Evolutionary conservation across 2,329 filamentous ascomycete genomes (phyloP).

Genomic region (Fusarium acutatum): DNA sequence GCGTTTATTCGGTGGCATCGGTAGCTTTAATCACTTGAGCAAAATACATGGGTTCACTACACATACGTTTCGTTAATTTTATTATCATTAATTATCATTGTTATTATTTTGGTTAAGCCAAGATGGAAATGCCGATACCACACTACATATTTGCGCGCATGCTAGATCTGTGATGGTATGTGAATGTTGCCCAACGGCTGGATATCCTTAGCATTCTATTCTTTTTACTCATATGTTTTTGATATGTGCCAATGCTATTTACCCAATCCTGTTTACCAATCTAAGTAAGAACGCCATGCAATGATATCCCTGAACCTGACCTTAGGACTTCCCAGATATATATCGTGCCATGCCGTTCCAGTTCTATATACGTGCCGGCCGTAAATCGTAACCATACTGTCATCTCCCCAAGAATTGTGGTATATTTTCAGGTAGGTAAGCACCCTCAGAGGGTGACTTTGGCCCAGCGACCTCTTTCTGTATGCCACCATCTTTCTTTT

Average conservation of each 20-base stretch:
- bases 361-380: conserved; percentile 11
- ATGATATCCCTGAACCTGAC: not conserved
- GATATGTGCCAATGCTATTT: not conserved
- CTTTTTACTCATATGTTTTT: not conserved
- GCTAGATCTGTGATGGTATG: not conserved
- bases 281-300: conserved; percentile 11
- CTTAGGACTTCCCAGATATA: not conserved
- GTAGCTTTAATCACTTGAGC: not conserved
- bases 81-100: not conserved
- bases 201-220: not conserved
- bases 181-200: not conserved
- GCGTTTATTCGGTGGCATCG: conserved; percentile 7
- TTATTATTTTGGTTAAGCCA: not conserved
- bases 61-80: not conserved
- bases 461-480: conserved; percentile 57
- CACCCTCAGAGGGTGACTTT: conserved; percentile 34
- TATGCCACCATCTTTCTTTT: conserved; percentile 61
- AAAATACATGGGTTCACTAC: not conserved
- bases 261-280: not conserved
- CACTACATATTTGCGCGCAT: not conserved
- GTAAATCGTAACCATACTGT: conserved; percentile 25
- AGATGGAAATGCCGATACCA: not conserved
- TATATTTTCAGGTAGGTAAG: not conserved
- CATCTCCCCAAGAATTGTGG: not conserved
- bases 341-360: not conserved